Percentiles rank a stretch among this genome's conserved stretches.
These are phyloP conservation scores for Vitis rupestris DNA, from an alignment of 164 flowering plant species.

Conservation along the genomic window DNA sequence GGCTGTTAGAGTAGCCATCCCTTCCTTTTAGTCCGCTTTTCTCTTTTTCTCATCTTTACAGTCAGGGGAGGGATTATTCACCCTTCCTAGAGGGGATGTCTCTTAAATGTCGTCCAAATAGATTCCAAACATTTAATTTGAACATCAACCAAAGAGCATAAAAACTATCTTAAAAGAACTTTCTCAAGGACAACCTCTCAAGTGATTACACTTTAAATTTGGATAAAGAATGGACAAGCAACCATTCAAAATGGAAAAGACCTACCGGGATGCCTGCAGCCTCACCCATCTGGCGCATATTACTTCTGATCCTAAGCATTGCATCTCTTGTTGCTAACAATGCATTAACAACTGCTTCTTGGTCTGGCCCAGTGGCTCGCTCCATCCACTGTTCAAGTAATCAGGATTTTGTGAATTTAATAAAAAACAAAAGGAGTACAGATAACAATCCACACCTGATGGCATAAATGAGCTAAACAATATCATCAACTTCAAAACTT, in stretches of 20 bases:
- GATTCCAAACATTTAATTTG: no score
- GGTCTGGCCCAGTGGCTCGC: constrained; percentile 46
- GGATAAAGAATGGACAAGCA: not conserved
- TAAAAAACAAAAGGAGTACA: not conserved
- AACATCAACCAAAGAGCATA: no score
- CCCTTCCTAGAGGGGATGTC: no score
- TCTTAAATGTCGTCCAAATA: no score
- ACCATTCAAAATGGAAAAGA: constrained; percentile 13
- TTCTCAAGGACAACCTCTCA: no score
- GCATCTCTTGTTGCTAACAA: constrained; percentile 80
- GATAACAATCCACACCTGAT: not conserved
- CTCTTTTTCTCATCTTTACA: no score
- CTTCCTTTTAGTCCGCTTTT: no score
- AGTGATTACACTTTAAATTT: not conserved
- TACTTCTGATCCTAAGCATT: constrained; percentile 66
- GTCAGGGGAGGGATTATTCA: no score
- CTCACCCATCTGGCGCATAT: constrained; percentile 87
- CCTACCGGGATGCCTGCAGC: constrained; percentile 92
- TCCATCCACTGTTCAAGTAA: constrained; percentile 66
- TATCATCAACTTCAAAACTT: no score
- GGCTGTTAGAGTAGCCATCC: no score
- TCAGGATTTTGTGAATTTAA: not conserved
- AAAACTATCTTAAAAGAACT: no score
- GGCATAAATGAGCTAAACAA: no score
- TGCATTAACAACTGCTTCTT: constrained; percentile 61